phyloP scores from a whole-genome alignment of 2,329 filamentous ascomycete species.

The Monosporascus ibericus region DNA sequence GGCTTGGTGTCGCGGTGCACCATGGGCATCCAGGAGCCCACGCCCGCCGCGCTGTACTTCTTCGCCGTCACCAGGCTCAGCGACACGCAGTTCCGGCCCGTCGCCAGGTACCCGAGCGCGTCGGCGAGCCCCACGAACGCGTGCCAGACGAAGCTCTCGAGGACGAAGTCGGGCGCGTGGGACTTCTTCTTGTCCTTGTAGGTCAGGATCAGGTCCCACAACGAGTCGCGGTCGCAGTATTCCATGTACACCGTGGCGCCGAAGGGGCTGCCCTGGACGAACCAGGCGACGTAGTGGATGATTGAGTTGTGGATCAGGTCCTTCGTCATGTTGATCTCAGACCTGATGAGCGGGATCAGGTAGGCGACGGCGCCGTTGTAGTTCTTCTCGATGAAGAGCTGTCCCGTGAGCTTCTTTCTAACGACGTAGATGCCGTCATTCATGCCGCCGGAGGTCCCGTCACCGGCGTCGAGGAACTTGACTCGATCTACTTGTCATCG shows the following conservation, averaged over 20 bases:
- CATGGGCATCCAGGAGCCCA: conserved; percentile 6
- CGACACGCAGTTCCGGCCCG: conserved; percentile 7
- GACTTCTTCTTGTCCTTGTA: conserved; percentile 5
- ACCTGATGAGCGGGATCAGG: conserved; percentile 1
- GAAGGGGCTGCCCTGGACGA: conserved; percentile 1
- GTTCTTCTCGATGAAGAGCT: conserved; percentile 7
- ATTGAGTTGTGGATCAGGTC: conserved; percentile 1
- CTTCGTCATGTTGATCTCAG: conserved; percentile 4
- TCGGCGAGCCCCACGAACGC: conserved; percentile 9
- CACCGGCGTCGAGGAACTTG: conserved; percentile 3
- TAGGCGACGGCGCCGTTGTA: conserved; percentile 1
- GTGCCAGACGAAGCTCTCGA: conserved; percentile 16
- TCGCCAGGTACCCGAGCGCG: conserved; percentile 11
- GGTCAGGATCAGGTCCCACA: conserved; percentile 3
- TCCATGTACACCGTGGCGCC: conserved; percentile 7
- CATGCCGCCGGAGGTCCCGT: conserved; percentile 5
- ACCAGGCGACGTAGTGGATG: conserved; percentile 7
- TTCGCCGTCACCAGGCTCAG: background rate
- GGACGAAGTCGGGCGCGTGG: conserved; percentile 1
- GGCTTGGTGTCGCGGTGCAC: conserved; percentile 17
- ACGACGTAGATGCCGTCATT: conserved; percentile 7
- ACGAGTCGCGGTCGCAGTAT: conserved; percentile 6
- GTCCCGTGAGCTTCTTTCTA: background rate
- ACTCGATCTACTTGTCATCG: conserved; percentile 2
- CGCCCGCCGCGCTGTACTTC: background rate